Conservation (phyloP, 2,329 filamentous ascomycete species). For the Amauroascus verrucosus region DNA sequence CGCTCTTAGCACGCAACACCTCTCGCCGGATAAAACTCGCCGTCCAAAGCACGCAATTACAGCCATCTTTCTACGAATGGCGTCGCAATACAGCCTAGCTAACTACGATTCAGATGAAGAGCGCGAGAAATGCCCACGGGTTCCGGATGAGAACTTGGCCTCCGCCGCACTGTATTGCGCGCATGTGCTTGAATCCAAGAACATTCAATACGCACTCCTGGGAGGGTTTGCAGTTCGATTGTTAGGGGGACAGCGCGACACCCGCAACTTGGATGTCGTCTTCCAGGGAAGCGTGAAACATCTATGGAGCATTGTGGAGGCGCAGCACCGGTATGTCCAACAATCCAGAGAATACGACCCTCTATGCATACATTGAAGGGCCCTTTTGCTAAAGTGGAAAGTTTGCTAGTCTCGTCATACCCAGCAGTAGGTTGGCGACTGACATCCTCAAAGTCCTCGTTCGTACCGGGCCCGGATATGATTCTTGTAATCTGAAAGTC, state of each 20-base stretch:
- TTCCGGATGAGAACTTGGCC: background rate
- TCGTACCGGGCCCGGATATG: slow-evolving; percentile 3
- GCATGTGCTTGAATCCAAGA: background rate
- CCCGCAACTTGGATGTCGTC: slow-evolving; percentile 4
- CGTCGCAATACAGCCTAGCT: background rate
- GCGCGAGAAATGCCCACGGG: background rate
- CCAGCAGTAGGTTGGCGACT: background rate
- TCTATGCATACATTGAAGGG: background rate
- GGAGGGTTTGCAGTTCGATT: slow-evolving; percentile 5
- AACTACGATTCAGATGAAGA: slow-evolving; percentile 3
- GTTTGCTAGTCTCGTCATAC: slow-evolving; percentile 3
- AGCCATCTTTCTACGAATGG: background rate
- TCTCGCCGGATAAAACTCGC: no score
- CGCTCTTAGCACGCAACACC: no score
- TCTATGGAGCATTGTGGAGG: background rate
- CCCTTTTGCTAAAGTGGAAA: background rate
- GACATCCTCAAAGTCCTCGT: slow-evolving; percentile 7
- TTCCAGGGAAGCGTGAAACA: background rate
- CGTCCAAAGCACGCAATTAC: no score
- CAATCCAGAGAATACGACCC: background rate
- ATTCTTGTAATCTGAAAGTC: background rate
- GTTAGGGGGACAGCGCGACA: background rate
- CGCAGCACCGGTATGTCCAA: background rate
- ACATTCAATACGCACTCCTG: background rate
- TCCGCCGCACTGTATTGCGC: slow-evolving; percentile 3